Conservation (phyloP, 2,329 filamentous ascomycete species). For the Cryphonectria nitschkei region DNA sequence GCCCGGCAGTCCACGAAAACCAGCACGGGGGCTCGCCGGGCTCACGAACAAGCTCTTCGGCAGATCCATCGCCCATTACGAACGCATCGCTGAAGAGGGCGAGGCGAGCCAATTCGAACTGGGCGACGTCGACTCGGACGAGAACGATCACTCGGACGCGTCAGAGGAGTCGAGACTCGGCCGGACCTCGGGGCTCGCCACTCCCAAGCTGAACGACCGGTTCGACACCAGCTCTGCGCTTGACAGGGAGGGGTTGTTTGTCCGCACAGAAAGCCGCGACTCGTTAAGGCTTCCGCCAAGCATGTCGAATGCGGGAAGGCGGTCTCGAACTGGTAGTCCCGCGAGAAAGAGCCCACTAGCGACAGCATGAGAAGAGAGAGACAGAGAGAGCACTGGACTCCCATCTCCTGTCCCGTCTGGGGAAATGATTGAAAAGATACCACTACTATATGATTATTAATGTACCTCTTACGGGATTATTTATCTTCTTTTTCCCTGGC, state of each 20-base stretch:
- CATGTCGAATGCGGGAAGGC: slow-evolving; percentile 56
- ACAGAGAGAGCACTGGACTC: neutral
- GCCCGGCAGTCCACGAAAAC: slow-evolving; percentile 52
- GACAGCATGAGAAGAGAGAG: slow-evolving; percentile 44
- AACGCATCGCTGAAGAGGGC: slow-evolving; percentile 84
- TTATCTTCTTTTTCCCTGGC: neutral
- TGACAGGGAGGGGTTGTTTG: slow-evolving; percentile 73
- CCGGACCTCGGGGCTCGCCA: slow-evolving; percentile 68
- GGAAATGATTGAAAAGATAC: slow-evolving; percentile 10
- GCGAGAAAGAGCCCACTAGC: slow-evolving; percentile 64
- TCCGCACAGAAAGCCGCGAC: slow-evolving; percentile 86
- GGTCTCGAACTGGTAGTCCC: slow-evolving; percentile 56
- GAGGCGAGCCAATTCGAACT: slow-evolving; percentile 78
- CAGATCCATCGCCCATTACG: slow-evolving; percentile 64
- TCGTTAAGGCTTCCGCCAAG: slow-evolving; percentile 61
- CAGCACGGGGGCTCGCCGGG: slow-evolving; percentile 49
- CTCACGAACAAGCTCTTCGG: slow-evolving; percentile 69
- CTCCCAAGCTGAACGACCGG: slow-evolving; percentile 63
- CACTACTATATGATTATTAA: slow-evolving; percentile 20
- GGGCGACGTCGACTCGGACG: slow-evolving; percentile 65
- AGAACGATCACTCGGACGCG: slow-evolving; percentile 67
- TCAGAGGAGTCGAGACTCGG: slow-evolving; percentile 60
- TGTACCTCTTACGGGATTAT: slow-evolving; percentile 20
- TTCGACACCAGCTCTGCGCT: slow-evolving; percentile 55
- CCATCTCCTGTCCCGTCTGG: neutral